Percentiles rank a stretch among this genome's conserved stretches.
These are phyloP conservation scores for Musa itinerans DNA, from an alignment of 176 grass and related monocot species.

Conservation along the genomic window DNA sequence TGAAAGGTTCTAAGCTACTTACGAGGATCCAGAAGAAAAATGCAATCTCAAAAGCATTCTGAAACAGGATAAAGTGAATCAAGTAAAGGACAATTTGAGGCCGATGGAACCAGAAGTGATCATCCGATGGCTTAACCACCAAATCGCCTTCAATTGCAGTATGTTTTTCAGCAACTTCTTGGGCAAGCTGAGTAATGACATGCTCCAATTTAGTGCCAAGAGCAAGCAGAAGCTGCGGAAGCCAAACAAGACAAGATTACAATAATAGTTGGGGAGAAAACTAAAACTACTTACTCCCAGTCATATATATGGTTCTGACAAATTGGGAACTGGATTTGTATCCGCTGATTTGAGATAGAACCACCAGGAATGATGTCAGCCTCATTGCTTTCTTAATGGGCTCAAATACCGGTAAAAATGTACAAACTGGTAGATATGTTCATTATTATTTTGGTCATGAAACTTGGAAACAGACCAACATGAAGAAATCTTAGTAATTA, in stretches of 20 bases:
- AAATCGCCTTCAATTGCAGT: slow-evolving; percentile 62
- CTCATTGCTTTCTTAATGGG: too few species aligned
- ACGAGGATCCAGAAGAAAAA: slow-evolving; percentile 99
- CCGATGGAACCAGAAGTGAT: slow-evolving; percentile 71
- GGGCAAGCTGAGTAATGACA: slow-evolving; percentile 64
- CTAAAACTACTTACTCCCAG: neutral
- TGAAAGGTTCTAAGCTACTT: slow-evolving; percentile 7
- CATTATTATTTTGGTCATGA: too few species aligned
- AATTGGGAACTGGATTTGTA: neutral
- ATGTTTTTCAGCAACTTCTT: slow-evolving; percentile 84
- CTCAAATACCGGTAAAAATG: neutral
- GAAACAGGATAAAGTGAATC: slow-evolving; percentile 92
- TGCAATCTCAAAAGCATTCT: slow-evolving; percentile 90
- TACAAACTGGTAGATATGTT: too few species aligned
- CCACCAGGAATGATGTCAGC: too few species aligned
- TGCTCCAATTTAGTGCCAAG: slow-evolving; percentile 90
- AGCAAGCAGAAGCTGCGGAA: slow-evolving; percentile 58
- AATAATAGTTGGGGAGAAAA: neutral
- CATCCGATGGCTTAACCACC: slow-evolving; percentile 67
- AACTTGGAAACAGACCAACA: too few species aligned
- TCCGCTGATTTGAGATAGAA: too few species aligned
- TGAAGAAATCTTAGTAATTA: too few species aligned
- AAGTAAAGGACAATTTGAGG: slow-evolving; percentile 58
- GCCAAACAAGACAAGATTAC: neutral
- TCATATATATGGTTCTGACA: too few species aligned